Percentiles rank a stretch among this genome's conserved stretches.
These are phyloP conservation scores for Colletotrichum godetiae DNA, from an alignment of 2,329 filamentous ascomycete genomes.

Conservation along the genomic window DNA sequence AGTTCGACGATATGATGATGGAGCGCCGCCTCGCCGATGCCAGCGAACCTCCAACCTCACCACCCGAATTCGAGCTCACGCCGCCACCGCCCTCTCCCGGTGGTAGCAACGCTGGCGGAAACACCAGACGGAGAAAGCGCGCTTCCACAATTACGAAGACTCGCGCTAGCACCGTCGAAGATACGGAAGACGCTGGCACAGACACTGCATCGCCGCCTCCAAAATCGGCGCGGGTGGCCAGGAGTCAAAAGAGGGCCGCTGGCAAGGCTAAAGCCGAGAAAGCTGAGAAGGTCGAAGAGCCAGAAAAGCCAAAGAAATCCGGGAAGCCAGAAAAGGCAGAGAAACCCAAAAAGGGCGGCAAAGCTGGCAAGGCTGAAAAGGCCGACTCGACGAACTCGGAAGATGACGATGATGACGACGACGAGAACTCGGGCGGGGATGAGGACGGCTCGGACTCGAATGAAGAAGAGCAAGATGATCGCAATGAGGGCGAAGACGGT, in stretches of 20 bases:
- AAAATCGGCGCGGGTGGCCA: slow-evolving; percentile 50
- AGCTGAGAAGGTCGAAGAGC: slow-evolving; percentile 47
- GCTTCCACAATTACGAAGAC: slow-evolving; percentile 49
- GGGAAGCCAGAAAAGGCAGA: slow-evolving; percentile 46
- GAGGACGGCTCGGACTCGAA: slow-evolving; percentile 5
- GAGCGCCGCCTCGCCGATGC: slow-evolving; percentile 56
- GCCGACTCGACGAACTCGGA: slow-evolving; percentile 47
- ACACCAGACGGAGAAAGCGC: slow-evolving; percentile 57
- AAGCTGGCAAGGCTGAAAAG: slow-evolving; percentile 39
- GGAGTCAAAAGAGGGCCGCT: slow-evolving; percentile 52
- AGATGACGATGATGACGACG: slow-evolving; percentile 37
- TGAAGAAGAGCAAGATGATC: slow-evolving; percentile 37
- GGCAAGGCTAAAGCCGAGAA: slow-evolving; percentile 51
- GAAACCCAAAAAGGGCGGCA: slow-evolving; percentile 44
- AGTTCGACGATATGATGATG: slow-evolving; percentile 60
- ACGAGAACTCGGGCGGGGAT: slow-evolving; percentile 43
- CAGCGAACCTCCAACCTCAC: slow-evolving; percentile 61
- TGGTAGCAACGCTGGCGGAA: slow-evolving; percentile 23
- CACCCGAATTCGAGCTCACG: slow-evolving; percentile 54
- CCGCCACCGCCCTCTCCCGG: slow-evolving; percentile 35
- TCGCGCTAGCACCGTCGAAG: slow-evolving; percentile 60
- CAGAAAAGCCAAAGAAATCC: slow-evolving; percentile 33
- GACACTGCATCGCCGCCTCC: slow-evolving; percentile 51
- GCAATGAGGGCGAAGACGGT: slow-evolving; percentile 43
- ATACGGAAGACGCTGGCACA: slow-evolving; percentile 60